phyloP scores from a whole-genome alignment of 306 rosid species.

The Aeschynomene evenia region DNA sequence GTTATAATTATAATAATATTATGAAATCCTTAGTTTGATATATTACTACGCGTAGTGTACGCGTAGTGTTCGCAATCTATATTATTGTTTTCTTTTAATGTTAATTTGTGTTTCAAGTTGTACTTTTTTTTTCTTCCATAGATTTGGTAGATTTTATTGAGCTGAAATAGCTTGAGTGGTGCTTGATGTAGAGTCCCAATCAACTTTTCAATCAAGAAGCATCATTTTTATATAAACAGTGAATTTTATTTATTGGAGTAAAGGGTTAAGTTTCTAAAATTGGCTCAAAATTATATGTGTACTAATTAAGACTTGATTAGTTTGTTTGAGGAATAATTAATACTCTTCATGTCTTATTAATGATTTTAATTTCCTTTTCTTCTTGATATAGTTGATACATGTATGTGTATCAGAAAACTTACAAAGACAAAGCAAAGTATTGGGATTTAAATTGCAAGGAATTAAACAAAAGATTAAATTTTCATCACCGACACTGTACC shows the following conservation, averaged over 20 bases:
- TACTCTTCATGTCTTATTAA: background rate
- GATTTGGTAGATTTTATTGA: background rate
- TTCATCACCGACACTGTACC: too few species aligned
- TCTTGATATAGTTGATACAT: background rate
- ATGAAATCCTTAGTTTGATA: too few species aligned
- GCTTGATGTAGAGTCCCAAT: background rate
- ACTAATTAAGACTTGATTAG: background rate
- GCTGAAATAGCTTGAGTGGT: background rate
- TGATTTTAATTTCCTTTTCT: conserved; percentile 4
- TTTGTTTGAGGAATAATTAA: background rate
- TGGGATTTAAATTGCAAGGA: background rate
- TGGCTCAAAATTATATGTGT: background rate
- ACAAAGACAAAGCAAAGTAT: background rate
- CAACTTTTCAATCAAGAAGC: background rate
- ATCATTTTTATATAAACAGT: background rate
- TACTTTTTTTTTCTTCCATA: background rate
- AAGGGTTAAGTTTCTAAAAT: background rate
- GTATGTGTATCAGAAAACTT: background rate
- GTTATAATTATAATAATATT: too few species aligned
- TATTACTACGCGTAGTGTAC: too few species aligned
- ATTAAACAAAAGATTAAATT: background rate
- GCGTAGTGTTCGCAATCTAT: too few species aligned
- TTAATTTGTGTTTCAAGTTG: too few species aligned
- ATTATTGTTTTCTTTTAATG: background rate
- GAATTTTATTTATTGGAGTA: background rate